These are phyloP conservation scores for Exophiala alcalophila DNA, from an alignment of 2,329 filamentous ascomycete species.

Conservation along the genomic window DNA sequence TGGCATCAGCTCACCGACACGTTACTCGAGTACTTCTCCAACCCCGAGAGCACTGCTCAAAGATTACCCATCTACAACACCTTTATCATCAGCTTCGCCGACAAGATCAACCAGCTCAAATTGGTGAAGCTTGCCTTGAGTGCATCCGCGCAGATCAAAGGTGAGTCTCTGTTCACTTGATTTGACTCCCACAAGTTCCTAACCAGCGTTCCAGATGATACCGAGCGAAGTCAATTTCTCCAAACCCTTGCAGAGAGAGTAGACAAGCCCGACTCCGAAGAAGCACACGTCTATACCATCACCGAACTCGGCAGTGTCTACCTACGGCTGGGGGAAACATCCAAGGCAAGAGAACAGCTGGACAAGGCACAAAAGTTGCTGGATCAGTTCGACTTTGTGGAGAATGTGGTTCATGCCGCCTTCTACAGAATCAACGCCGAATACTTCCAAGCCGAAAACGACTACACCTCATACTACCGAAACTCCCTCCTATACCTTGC, in stretches of 20 bases:
- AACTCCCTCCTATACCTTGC: slow-evolving; percentile 97
- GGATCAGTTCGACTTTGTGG: slow-evolving; percentile 89
- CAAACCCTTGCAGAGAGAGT: slow-evolving; percentile 80
- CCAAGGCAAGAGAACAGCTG: slow-evolving; percentile 81
- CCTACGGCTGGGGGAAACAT: slow-evolving; percentile 72
- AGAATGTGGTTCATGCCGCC: slow-evolving; percentile 89
- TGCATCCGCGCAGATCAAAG: slow-evolving; percentile 78
- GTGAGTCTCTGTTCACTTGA: slow-evolving; percentile 44
- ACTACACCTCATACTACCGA: slow-evolving; percentile 96
- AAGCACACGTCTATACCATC: slow-evolving; percentile 90
- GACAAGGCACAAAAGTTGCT: slow-evolving; percentile 84
- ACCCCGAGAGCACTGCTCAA: slow-evolving; percentile 75
- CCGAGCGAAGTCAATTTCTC: slow-evolving; percentile 82
- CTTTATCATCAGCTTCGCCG: slow-evolving; percentile 93
- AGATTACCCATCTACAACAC: slow-evolving; percentile 87
- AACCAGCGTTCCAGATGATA: slow-evolving; percentile 64
- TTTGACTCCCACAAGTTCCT: neutral
- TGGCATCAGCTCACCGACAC: slow-evolving; percentile 97
- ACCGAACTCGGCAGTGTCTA: slow-evolving; percentile 87
- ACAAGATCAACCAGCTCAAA: slow-evolving; percentile 99
- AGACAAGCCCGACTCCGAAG: slow-evolving; percentile 87
- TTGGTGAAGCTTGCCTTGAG: slow-evolving; percentile 86
- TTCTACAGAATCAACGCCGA: slow-evolving; percentile 95
- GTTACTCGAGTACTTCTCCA: slow-evolving; percentile 82
- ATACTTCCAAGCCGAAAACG: slow-evolving; percentile 88